Evolutionary conservation across 1,284 basidiomycete genomes (phyloP), one percentile per base, ranked within the genome.

Genomic region (Pholiota adiposa): DNA sequence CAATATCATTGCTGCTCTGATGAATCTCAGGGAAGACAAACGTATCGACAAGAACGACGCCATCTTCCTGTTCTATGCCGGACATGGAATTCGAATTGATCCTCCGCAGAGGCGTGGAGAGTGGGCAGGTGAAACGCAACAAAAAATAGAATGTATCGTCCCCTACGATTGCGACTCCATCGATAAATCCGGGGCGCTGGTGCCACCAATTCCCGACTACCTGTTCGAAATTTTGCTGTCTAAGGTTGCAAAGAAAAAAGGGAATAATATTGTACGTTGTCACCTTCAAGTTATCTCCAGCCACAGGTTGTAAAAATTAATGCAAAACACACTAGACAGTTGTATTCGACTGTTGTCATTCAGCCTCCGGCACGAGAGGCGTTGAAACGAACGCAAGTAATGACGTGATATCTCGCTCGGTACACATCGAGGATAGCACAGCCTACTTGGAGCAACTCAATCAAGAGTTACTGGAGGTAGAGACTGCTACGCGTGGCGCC

Each of bases 11-110:
- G 21, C 56, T 1, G 66, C 60, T 4, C 57, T 73, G 29, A 34
- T 40, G 9, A 19, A 27, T 1, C 51, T 73, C 7, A 49, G 29
- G 9, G 33, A 54, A 0, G 63, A 70, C 41, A 41, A 43, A 2
- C 51, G 51, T 8, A 71, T 73, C 38, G 8, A 59, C 2, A 25
- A 41, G 6, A 61, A 54, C 8, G 67, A 72, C 51, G 64, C 70
- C 1, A 71, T 73, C 21, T 44, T 72, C 5, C 66, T 73, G 25
- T 73, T 60, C 52, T 73, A 67, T 34, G 70, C 72, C 14, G 72
- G 71, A 0, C 72, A 73, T 58, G 72, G 72, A 14, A 51, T 54
- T 12, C 58, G 65, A 46, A 33, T 61, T 2, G 25, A 54, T 51
- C 34, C n/a, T n/a, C n/a, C n/a, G 53, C 9, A 11, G 19, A 1